These are phyloP conservation scores for Poronia punctata DNA, from an alignment of 495 filamentous ascomycete species.

Conservation along the genomic window DNA sequence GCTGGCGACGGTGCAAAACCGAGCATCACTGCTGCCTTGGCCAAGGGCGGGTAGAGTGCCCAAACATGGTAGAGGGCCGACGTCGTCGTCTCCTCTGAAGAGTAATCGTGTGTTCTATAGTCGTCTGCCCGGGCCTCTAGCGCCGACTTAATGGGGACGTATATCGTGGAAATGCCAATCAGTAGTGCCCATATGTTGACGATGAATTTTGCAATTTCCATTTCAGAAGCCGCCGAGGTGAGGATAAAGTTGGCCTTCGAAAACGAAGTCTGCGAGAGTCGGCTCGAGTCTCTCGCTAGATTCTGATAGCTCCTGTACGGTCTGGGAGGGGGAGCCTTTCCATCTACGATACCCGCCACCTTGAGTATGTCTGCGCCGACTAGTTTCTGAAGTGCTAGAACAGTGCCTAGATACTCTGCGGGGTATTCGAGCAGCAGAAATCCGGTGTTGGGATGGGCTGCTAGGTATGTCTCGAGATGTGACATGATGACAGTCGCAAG, in stretches of 20 bases:
- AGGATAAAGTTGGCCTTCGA: constrained; percentile 38
- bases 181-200: constrained; percentile 34
- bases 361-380: constrained; percentile 36
- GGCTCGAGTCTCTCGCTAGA: constrained; percentile 1
- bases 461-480: constrained; percentile 38
- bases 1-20: constrained; percentile 5
- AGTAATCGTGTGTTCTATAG: background rate
- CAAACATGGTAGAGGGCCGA: too few species aligned
- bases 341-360: constrained; percentile 36
- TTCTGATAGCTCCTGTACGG: constrained; percentile 5
- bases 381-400: constrained; percentile 35
- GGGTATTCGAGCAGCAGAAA: constrained; percentile 44
- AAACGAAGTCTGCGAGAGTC: constrained; percentile 19
- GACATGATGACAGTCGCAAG: constrained; percentile 40
- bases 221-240: constrained; percentile 30
- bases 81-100: background rate
- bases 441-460: constrained; percentile 28
- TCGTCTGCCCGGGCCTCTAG: background rate
- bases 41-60: constrained; percentile 6
- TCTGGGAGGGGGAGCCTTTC: constrained; percentile 17
- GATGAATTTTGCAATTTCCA: constrained; percentile 34
- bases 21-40: constrained; percentile 6
- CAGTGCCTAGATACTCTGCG: constrained; percentile 36
- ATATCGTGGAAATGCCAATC: constrained; percentile 26
- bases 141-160: constrained; percentile 24